phyloP scores from a whole-genome alignment of 139 green algal species.

The Chlorella vulgaris region DNA sequence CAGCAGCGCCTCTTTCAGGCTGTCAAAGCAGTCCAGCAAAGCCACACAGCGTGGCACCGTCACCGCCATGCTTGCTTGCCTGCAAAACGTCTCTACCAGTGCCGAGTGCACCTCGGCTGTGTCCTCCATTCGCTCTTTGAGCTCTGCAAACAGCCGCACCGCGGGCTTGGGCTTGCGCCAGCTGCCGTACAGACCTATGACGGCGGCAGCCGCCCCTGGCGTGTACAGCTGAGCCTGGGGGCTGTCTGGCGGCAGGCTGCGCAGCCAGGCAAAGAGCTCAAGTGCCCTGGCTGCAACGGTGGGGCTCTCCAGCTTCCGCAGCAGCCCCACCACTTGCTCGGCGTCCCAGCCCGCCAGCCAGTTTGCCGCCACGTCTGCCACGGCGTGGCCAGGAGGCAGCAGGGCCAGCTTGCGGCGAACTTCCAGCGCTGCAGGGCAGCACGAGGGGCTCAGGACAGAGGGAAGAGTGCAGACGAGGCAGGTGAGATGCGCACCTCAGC shows the following conservation, averaged over 20 bases:
- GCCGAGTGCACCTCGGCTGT: neutral
- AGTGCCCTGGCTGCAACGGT: slow-evolving; percentile 38
- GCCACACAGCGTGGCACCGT: neutral
- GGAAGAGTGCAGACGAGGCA: neutral
- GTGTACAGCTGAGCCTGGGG: slow-evolving; percentile 53
- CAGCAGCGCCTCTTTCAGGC: neutral
- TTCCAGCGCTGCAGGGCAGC: slow-evolving; percentile 14
- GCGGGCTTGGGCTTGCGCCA: slow-evolving; percentile 41
- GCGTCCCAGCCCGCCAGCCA: slow-evolving; percentile 13
- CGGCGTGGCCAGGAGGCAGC: neutral
- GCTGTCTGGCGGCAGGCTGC: slow-evolving; percentile 32
- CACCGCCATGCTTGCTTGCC: neutral
- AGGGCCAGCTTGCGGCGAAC: slow-evolving; percentile 5
- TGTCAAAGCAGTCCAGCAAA: neutral
- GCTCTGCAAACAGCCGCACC: neutral
- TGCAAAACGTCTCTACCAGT: neutral
- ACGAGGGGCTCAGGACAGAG: neutral
- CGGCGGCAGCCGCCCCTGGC: slow-evolving; percentile 57
- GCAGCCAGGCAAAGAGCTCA: slow-evolving; percentile 73
- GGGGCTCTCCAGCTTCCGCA: neutral
- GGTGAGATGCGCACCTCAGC: too few relatives aligned
- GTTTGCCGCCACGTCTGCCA: slow-evolving; percentile 1
- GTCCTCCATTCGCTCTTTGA: neutral
- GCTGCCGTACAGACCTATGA: slow-evolving; percentile 66
- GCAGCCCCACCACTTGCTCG: neutral